Evolutionary conservation across 352 stramenopile species (phyloP), one percentile per base, ranked within the genome.

Genomic region (Halophytophthora batemanensis): DNA sequence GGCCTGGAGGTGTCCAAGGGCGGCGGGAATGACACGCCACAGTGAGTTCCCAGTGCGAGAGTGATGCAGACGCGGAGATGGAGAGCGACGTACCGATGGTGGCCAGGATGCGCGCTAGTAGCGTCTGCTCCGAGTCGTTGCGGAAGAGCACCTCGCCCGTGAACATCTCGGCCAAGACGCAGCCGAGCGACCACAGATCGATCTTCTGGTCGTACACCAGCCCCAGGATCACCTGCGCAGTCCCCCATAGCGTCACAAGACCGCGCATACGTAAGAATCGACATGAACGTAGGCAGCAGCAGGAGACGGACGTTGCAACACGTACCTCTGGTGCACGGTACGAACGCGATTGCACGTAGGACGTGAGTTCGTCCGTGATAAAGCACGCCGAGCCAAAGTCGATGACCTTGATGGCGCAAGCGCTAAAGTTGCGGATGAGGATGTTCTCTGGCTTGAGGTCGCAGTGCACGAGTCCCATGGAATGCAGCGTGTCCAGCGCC

Each of bases 401-500:
- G 65, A 99, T 99, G 15, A 99, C 80, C 87, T 93, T 70, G 56
- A 99, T 87, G 8, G 81, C 89, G 64, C 89, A 98, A 71, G 81
- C 69, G 95, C 70, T 72, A 95, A 89, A 86, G 62, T 82, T 90
- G 61, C 75, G 74, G 28, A 89, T 80, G 2, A 89, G 60, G 53
- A 99, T 98, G 74, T 99, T 99, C 65, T 99, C 97, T 1, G 96
- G 96, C 68, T 99, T 99, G 35, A 99, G 78, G 72, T 99, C 97
- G 66, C 96, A 99, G 69, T 99, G 97, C 11, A 99, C 93, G 43
- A 99, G 75, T 43, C 83, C 81, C 17, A 98, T 68, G 11, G 95
- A 80, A 34, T 95, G 77, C 13, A 98, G 64, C 13, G 89, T 89
- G 13, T 81, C 63, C 17, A 98, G 70, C 6, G 82, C 90, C 48